Evolutionary conservation across 1,139 yeast genomes (phyloP).

Genomic region (Kurtzmaniella quercitrusa): DNA sequence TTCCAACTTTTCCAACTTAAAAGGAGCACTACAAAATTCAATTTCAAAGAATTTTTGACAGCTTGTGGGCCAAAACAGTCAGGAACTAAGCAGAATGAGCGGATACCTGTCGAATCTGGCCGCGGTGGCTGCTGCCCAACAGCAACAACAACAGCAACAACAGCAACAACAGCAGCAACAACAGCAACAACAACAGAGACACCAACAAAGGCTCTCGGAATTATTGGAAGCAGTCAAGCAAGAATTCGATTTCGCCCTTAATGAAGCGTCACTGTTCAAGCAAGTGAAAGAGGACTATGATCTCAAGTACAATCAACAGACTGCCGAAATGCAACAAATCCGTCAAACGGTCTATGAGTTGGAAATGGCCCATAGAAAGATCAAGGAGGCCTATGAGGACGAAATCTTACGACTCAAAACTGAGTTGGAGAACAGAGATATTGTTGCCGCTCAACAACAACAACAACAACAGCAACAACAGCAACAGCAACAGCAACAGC

Average conservation of each 20-base stretch:
- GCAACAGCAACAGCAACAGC: conserved; percentile 18
- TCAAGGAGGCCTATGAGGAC: conserved; percentile 94
- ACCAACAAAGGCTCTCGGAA: conserved; percentile 61
- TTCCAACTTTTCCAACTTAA: background rate
- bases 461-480: conserved; percentile 8
- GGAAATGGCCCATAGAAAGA: conserved; percentile 90
- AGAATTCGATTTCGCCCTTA: conserved; percentile 83
- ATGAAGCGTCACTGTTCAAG: conserved; percentile 82
- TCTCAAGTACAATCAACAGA: conserved; percentile 84
- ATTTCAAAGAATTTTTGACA: background rate
- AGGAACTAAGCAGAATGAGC: conserved; percentile 21
- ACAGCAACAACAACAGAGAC: conserved; percentile 36
- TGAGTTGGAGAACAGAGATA: conserved; percentile 75
- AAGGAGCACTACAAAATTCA: background rate
- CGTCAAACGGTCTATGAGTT: conserved; percentile 91
- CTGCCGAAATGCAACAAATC: conserved; percentile 91
- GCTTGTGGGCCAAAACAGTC: background rate
- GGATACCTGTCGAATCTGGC: conserved; percentile 35
- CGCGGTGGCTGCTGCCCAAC: conserved; percentile 20
- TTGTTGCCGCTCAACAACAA: conserved; percentile 32
- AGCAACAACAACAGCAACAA: conserved; percentile 16
- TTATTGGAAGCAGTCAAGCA: conserved; percentile 87
- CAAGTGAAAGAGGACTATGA: conserved; percentile 94
- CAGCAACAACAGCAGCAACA: conserved; percentile 23
- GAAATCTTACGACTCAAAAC: conserved; percentile 83